Percentiles rank a stretch among this genome's conserved stretches.
Evolutionary conservation across 371 early-diverging fungal genomes (phyloP).

Genomic region (Mucor mucedo): DNA sequence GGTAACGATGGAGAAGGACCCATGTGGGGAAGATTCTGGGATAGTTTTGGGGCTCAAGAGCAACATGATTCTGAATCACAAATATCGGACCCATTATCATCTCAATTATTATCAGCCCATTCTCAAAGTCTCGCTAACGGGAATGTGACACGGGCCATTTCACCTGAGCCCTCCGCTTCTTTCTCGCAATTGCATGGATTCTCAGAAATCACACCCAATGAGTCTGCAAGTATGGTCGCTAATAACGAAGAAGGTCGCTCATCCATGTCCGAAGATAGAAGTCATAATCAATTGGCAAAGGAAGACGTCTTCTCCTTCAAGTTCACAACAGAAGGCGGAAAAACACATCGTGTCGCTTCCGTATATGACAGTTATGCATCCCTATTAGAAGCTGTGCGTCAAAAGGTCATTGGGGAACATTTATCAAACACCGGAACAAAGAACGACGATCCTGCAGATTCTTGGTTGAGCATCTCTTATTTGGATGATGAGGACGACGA

Average conservation of each 20-base stretch:
- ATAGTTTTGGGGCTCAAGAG: conserved; percentile 49
- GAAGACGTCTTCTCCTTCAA: conserved; percentile 47
- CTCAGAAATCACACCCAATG: conserved; percentile 55
- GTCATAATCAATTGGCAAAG: conserved; percentile 3
- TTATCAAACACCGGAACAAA: conserved; percentile 13
- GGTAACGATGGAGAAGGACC: conserved; percentile 46
- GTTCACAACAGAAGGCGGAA: conserved; percentile 37
- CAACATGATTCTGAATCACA: conserved; percentile 43
- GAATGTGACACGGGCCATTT: conserved; percentile 26
- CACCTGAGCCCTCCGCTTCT: conserved; percentile 48
- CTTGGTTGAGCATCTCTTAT: conserved; percentile 73
- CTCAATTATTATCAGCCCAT: conserved; percentile 27
- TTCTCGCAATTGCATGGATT: conserved; percentile 41
- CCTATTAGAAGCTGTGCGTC: conserved; percentile 37
- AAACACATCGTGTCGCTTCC: conserved; percentile 46
- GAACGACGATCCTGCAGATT: conserved; percentile 24
- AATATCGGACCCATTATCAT: conserved; percentile 41
- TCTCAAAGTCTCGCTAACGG: conserved; percentile 11
- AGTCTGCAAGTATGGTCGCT: conserved; percentile 54
- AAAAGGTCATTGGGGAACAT: conserved; percentile 49
- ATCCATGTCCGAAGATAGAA: conserved; percentile 49
- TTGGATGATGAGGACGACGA: conserved; percentile 90
- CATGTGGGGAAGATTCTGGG: conserved; percentile 60
- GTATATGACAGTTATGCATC: conserved; percentile 26
- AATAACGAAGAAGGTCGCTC: conserved; percentile 52